These are phyloP conservation scores for Pholiota adiposa DNA, from an alignment of 1,284 basidiomycete genomes.

Conservation along the genomic window DNA sequence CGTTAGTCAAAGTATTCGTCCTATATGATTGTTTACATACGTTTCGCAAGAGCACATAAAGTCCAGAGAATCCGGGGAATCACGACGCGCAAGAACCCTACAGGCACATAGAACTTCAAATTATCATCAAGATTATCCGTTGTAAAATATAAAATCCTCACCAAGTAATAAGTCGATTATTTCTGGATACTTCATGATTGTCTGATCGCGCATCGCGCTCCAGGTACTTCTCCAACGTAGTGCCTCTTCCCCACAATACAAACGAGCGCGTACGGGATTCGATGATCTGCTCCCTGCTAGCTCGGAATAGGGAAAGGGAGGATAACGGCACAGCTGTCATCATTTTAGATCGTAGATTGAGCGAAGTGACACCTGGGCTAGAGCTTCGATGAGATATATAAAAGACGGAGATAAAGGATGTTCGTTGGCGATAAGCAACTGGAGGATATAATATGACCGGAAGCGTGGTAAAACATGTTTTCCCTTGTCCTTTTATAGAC, in stretches of 20 bases:
- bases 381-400: not conserved
- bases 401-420: not conserved
- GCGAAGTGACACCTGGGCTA: not conserved
- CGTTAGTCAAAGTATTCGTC: not conserved
- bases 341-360: not conserved
- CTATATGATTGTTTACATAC: constrained; percentile 27
- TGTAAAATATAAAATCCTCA: constrained; percentile 18
- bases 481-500: no score
- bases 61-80: constrained; percentile 40
- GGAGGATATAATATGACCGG: not conserved
- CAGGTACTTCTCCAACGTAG: constrained; percentile 44
- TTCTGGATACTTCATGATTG: constrained; percentile 33
- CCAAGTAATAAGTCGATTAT: constrained; percentile 45
- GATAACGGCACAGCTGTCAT: constrained; percentile 6
- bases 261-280: constrained; percentile 39
- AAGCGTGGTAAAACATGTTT: not conserved
- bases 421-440: no score
- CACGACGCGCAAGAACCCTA: constrained; percentile 50
- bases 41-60: constrained; percentile 49
- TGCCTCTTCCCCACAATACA: constrained; percentile 42
- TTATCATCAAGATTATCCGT: not conserved
- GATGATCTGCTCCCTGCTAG: constrained; percentile 37
- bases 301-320: constrained; percentile 38
- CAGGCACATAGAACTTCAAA: not conserved
- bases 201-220: constrained; percentile 35